These are phyloP conservation scores for Echites panduratus DNA, from an alignment of 257 asterid species.

Conservation along the genomic window DNA sequence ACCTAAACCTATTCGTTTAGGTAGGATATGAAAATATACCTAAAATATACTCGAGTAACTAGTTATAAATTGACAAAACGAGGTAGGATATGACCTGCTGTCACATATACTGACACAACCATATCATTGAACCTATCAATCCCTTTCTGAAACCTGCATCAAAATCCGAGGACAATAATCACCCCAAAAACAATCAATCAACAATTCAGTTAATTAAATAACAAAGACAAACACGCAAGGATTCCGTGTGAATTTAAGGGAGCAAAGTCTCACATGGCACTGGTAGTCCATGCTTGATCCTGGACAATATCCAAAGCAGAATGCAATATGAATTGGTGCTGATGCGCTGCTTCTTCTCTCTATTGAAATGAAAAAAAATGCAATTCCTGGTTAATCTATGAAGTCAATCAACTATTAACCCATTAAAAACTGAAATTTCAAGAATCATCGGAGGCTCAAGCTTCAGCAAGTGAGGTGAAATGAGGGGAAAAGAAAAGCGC, in stretches of 20 bases:
- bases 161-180: slow-evolving; percentile 1
- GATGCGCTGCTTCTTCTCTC: slow-evolving; percentile 98
- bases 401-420: neutral
- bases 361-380: slow-evolving; percentile 9
- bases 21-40: too few relatives aligned
- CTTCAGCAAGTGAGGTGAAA: neutral
- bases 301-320: slow-evolving; percentile 93
- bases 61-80: neutral
- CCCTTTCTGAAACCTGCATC: slow-evolving; percentile 68
- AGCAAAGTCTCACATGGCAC: slow-evolving; percentile 71
- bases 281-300: slow-evolving; percentile 95
- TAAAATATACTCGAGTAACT: too few relatives aligned
- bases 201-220: neutral
- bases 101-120: slow-evolving; percentile 91
- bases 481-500: too few relatives aligned
- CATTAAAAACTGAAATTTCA: neutral
- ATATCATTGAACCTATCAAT: slow-evolving; percentile 85
- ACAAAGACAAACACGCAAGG: neutral
- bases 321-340: slow-evolving; percentile 90
- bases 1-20: neutral
- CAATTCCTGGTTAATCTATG: neutral
- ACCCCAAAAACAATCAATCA: neutral
- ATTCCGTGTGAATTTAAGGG: slow-evolving; percentile 1
- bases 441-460: neutral
- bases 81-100: slow-evolving; percentile 98